Conservation (phyloP, 2,329 filamentous ascomycete species). For the Cadophora sp. region DNA sequence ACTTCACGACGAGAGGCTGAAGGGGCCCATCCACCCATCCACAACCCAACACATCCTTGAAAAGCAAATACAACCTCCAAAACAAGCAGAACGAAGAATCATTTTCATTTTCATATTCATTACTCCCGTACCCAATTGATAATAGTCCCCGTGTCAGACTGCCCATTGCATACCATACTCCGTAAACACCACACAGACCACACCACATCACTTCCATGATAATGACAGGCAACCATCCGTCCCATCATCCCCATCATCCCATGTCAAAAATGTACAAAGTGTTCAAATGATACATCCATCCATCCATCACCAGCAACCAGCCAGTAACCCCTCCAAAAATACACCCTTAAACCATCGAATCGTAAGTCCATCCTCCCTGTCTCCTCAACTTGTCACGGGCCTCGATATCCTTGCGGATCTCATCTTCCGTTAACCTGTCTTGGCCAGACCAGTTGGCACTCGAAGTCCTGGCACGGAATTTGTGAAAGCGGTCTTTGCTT, state of each 20-base stretch:
- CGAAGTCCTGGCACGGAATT: constrained; percentile 89
- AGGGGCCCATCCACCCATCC: not conserved
- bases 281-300: constrained; percentile 17
- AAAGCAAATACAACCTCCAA: not conserved
- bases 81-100: constrained; percentile 13
- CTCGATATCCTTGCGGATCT: constrained; percentile 80
- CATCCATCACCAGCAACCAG: not conserved
- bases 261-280: constrained; percentile 9
- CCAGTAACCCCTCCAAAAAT: not conserved
- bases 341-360: constrained; percentile 43
- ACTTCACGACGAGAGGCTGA: constrained; percentile 6
- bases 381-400: constrained; percentile 79
- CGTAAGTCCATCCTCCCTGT: constrained; percentile 85
- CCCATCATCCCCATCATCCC: not conserved
- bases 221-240: not conserved
- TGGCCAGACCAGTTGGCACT: constrained; percentile 92
- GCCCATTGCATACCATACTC: not conserved
- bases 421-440: constrained; percentile 85
- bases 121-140: constrained; percentile 20
- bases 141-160: not conserved
- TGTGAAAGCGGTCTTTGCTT: constrained; percentile 83
- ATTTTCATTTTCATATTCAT: constrained; percentile 26
- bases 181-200: constrained; percentile 8
- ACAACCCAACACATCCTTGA: not conserved
- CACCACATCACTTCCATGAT: not conserved